These are phyloP conservation scores for Pisolithus albus DNA, from an alignment of 768 basidiomycete species.

Conservation along the genomic window DNA sequence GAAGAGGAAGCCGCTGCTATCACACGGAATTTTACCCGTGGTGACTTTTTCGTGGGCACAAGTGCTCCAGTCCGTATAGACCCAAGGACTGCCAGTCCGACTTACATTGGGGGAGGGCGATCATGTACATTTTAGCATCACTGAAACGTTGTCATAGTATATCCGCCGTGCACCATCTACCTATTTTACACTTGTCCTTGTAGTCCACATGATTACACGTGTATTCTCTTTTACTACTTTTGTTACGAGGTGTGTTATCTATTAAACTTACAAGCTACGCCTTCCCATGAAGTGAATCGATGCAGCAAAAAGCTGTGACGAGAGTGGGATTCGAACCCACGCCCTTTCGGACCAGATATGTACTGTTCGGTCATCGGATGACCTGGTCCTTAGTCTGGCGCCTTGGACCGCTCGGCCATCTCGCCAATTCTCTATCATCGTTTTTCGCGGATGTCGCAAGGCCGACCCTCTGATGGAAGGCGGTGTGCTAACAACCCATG, in stretches of 20 bases:
- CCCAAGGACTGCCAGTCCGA: conserved; percentile 69
- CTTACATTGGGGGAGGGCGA: conserved; percentile 78
- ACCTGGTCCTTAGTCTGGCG: conserved; percentile 67
- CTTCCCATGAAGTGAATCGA: background rate
- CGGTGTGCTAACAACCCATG: too few species aligned
- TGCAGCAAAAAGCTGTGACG: conserved; percentile 7
- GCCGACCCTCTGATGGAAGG: too few species aligned
- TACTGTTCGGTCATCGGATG: conserved; percentile 6
- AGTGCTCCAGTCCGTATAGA: conserved; percentile 81
- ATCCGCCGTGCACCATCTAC: conserved; percentile 10
- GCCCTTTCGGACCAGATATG: conserved; percentile 14
- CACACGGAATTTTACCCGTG: conserved; percentile 73
- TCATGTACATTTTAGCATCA: conserved; percentile 64
- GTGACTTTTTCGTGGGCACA: conserved; percentile 76
- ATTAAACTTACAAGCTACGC: too few species aligned
- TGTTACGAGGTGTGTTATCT: conserved; percentile 7
- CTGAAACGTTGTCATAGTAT: conserved; percentile 39
- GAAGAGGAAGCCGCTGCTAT: conserved; percentile 82
- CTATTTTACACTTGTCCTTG: conserved; percentile 13
- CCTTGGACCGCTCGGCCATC: conserved; percentile 90
- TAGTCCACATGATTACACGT: conserved; percentile 16
- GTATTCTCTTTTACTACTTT: conserved; percentile 5
- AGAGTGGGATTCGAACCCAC: conserved; percentile 24
- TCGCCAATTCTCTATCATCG: conserved; percentile 40
- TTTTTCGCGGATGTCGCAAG: too few species aligned